phyloP scores from a whole-genome alignment of 129 eudicot genomes.

The Arctium minus region DNA sequence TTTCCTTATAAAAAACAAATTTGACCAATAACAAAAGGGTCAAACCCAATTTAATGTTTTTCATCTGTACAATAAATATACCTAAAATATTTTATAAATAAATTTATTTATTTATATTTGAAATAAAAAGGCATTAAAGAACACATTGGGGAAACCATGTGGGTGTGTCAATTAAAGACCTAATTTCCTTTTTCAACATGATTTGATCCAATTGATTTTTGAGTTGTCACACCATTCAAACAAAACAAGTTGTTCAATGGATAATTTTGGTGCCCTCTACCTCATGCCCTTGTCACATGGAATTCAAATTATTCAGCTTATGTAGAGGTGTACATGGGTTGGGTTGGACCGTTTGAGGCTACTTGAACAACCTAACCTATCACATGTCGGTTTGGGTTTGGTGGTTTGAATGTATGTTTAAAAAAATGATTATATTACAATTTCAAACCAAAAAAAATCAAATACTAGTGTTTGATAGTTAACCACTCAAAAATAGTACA shows the following conservation, averaged over 20 bases:
- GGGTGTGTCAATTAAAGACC: conserved; percentile 31
- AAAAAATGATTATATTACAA: too few relatives aligned
- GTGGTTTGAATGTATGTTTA: too few relatives aligned
- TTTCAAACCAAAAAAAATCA: too few relatives aligned
- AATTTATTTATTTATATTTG: not conserved
- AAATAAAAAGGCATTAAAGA: not conserved
- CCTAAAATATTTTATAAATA: too few relatives aligned
- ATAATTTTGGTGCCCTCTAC: conserved; percentile 30
- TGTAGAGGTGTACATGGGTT: too few relatives aligned
- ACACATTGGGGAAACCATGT: conserved; percentile 39
- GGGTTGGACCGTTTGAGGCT: too few relatives aligned
- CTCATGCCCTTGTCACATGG: conserved; percentile 40
- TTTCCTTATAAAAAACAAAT: too few relatives aligned
- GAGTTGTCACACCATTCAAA: conserved; percentile 30
- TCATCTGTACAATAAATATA: not conserved
- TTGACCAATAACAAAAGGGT: not conserved
- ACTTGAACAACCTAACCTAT: too few relatives aligned
- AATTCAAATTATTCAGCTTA: not conserved
- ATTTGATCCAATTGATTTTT: conserved; percentile 21
- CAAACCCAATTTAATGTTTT: not conserved
- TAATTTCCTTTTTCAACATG: conserved; percentile 14
- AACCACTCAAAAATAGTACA: too few relatives aligned
- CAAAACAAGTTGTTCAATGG: conserved; percentile 21
- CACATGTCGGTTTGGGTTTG: too few relatives aligned
- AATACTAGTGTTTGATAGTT: too few relatives aligned